Evolutionary conservation across 192 early-diverging fungal genomes (phyloP), one percentile per base, ranked within the genome.

Genomic region (Oehlia diaphana): DNA sequence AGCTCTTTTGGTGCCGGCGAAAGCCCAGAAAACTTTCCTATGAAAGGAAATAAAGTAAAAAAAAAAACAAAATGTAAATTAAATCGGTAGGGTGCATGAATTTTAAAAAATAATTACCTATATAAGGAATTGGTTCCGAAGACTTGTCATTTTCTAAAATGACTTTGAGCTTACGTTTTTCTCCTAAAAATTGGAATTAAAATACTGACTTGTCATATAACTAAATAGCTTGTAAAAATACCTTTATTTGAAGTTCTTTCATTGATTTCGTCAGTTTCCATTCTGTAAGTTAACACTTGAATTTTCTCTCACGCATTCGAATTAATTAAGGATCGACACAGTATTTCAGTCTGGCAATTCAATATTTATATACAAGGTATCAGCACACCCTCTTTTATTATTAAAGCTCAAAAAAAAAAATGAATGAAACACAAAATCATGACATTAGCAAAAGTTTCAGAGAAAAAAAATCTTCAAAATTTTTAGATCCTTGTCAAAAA

Each of bases 401-500:
- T 0, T 37, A 8, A 42, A 42, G 7, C 39, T 42, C 39, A 53
- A 53, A 19, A 31, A 26, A n/a, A 26, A 26, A 37, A 37, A 53
- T 53, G 50, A 53, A 19, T 3, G 50, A 37, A 37, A 19, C 50
- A 28, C 64, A 82, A 26, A 82, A 82, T 31, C n/a, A 78, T 6
- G 82, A 83, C 37, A 83, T 85, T 73, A 80, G 88, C 71, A 82
- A 86, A 58, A 80, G 80, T 33, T 88, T 86, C 35, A 82, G 84
- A 74, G 63, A 79, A 26, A 90, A 90, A 63, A 80, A 83, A 63
- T 81, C 83, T n/a, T 87, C 89, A 26, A 85, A 88, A 35, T 90
- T 85, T 47, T 83, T 90, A 81, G 87, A 90, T 69, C 89, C 89
- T 23, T 90, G 89, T 81, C 79, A 79, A 3, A 63, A 78, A 16